phyloP scores from a whole-genome alignment of 2,329 filamentous ascomycete genomes.

The Chrysoporthe puriensis region DNA sequence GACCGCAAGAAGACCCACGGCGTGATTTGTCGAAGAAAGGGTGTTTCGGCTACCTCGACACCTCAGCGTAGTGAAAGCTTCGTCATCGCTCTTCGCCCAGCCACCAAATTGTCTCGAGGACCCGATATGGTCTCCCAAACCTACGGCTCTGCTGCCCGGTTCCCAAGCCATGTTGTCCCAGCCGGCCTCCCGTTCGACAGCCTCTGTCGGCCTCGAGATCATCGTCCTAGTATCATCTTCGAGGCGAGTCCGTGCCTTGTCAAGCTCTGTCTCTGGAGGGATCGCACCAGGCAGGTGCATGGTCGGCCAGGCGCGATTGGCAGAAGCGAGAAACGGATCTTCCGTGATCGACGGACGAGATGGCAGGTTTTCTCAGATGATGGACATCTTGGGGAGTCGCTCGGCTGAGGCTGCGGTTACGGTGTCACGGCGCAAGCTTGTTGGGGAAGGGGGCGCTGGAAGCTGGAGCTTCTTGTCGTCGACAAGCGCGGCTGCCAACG shows the following conservation, averaged over 20 bases:
- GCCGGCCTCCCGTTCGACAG: constrained; percentile 5
- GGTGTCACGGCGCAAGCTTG: not conserved
- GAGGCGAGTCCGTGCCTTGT: constrained; percentile 15
- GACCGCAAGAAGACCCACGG: constrained; percentile 44
- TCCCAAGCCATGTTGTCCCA: constrained; percentile 10
- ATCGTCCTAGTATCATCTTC: constrained; percentile 22
- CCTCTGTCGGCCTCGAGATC: constrained; percentile 1
- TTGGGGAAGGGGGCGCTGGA: not conserved
- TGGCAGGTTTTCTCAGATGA: constrained; percentile 24
- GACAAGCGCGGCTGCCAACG: not conserved
- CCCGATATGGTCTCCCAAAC: not conserved
- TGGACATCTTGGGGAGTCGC: constrained; percentile 28
- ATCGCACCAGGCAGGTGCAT: constrained; percentile 27
- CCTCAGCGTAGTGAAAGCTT: not conserved
- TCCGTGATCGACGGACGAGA: constrained; percentile 20
- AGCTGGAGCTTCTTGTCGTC: not conserved
- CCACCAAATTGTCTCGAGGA: not conserved
- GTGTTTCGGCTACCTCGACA: not conserved
- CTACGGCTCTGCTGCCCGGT: not conserved
- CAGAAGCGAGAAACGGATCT: constrained; percentile 12
- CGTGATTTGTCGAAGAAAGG: not conserved
- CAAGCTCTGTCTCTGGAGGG: constrained; percentile 20
- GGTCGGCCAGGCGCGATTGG: constrained; percentile 18
- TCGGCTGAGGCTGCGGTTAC: constrained; percentile 17
- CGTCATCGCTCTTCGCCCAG: not conserved